Percentiles rank a stretch among this genome's conserved stretches.
Conservation (phyloP, 768 basidiomycete genomes). For the Rhizopogon rudus region DNA sequence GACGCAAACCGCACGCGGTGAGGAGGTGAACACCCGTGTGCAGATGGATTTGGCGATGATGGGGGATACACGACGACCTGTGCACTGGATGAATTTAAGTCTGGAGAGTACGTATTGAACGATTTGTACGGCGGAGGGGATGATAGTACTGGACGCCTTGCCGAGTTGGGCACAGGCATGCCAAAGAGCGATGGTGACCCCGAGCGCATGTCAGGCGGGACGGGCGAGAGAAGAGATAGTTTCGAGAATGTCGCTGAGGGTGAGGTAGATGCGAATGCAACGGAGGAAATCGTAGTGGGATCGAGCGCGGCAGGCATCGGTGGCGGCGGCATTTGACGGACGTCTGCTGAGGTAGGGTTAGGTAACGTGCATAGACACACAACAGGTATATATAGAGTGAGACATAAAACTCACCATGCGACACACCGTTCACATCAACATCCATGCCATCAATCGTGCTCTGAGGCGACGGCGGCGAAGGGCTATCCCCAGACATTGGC, state of each 20-base stretch:
- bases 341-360: slow-evolving; percentile 22
- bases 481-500: neutral
- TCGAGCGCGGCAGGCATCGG: slow-evolving; percentile 42
- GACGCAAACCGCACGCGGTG: slow-evolving; percentile 26
- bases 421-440: slow-evolving; percentile 17
- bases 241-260: slow-evolving; percentile 49
- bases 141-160: slow-evolving; percentile 4
- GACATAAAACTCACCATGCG: slow-evolving; percentile 14
- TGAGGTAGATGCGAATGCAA: slow-evolving; percentile 26
- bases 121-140: slow-evolving; percentile 15
- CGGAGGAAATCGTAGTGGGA: slow-evolving; percentile 32
- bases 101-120: slow-evolving; percentile 3
- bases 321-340: slow-evolving; percentile 45
- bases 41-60: neutral
- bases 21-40: neutral
- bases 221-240: slow-evolving; percentile 41
- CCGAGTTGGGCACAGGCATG: slow-evolving; percentile 6
- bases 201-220: slow-evolving; percentile 8
- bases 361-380: neutral
- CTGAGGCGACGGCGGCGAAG: neutral
- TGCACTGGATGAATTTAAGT: neutral
- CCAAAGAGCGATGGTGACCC: slow-evolving; percentile 1
- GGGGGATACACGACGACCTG: neutral
- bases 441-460: slow-evolving; percentile 8
- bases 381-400: neutral